Evolutionary conservation across 768 basidiomycete species (phyloP), one percentile per base, ranked within the genome.

Genomic region (Leccinum rimulosum): DNA sequence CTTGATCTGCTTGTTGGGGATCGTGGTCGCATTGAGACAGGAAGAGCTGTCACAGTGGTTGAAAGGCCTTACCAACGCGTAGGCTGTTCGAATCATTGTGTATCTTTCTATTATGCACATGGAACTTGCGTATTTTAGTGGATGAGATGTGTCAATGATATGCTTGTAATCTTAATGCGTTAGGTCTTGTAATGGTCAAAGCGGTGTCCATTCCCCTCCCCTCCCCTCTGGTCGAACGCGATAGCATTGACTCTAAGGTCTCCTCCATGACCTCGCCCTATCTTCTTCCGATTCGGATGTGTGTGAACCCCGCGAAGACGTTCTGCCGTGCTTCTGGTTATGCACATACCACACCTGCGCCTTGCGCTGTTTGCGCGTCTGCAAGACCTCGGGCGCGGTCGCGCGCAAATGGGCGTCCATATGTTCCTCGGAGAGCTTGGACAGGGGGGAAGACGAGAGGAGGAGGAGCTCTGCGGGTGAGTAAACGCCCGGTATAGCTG

Each of bases 311-410:
- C 40, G 48, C 6, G 63, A 64, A 12, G 58, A 4, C 31, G 59
- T 19, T 28, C 53, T 40, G 12, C 22, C 4, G n/a, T 38, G 27
- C 3, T 59, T 59, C 22, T 40, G 28, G 1, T 58, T 58, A 7
- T 61, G 66, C 10, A 52, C 55, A 12, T 55, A 59, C 72, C 72
- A 73, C 5, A 52, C 64, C 17, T 22, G 14, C 22, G 73, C 55
- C 33, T 69, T 73, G 62, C 69, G 72, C 52, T 62, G 69, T 51
- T 47, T 71, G 11, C 62, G 62, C 31, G 60, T 66, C 61, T 56
- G 63, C 30, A 74, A 50, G 43, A 73, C 54, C 62, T 73, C 73
- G 25, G 72, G 72, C 22, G 54, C 73, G 22, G 52, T 38, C 3
- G 40, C 52, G 2, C 66, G 68, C 8, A 73, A 36, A 36, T 35